Conservation (phyloP, 768 basidiomycete genomes). For the Russula abietina region DNA sequence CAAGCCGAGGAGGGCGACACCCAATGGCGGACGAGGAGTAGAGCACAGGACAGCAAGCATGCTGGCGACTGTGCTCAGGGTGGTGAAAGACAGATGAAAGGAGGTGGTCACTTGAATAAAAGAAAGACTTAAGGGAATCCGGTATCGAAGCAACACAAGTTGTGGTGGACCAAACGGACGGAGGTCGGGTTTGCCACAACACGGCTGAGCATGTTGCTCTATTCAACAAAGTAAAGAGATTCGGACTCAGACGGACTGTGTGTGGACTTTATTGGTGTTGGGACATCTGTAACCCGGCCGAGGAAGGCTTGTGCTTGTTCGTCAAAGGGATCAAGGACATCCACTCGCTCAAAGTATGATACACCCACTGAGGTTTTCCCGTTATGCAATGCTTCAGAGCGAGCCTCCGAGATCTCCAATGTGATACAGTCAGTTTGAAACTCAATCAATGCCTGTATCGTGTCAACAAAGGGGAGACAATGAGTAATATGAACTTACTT, state of each 20-base stretch:
- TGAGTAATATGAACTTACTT: not conserved
- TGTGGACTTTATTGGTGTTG: not conserved
- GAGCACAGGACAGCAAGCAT: constrained; percentile 17
- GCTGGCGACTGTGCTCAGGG: not conserved
- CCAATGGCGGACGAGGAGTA: constrained; percentile 9
- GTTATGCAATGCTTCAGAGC: not conserved
- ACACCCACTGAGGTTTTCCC: not conserved
- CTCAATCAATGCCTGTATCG: not conserved
- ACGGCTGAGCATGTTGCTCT: not conserved
- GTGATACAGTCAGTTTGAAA: constrained; percentile 5
- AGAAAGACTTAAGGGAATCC: not conserved
- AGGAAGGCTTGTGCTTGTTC: not conserved
- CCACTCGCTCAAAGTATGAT: not conserved
- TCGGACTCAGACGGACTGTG: too few relatives aligned
- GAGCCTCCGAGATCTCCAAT: not conserved
- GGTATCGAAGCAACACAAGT: not conserved
- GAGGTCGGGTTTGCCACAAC: not conserved
- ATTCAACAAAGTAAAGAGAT: not conserved
- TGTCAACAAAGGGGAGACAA: constrained; percentile 5
- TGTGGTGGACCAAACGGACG: constrained; percentile 7
- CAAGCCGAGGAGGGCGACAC: constrained; percentile 15
- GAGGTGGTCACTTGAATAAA: constrained; percentile 1
- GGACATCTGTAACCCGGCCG: not conserved
- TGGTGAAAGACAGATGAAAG: not conserved
- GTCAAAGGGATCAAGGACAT: not conserved